Conservation (phyloP, 331 rosid species). For the Quercus phellos region DNA sequence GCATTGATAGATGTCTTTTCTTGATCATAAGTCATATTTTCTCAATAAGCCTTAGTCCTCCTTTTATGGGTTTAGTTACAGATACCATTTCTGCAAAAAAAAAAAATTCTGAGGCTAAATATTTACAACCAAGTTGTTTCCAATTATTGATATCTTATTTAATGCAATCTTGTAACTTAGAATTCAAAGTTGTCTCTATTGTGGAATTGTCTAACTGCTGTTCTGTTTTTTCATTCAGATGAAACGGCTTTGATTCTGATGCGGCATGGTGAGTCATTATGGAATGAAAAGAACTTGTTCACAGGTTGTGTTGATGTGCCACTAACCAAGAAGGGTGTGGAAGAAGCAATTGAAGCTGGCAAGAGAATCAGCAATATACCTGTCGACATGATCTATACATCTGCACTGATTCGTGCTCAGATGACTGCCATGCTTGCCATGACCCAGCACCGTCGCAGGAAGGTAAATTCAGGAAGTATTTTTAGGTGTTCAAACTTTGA, state of each 20-base stretch:
- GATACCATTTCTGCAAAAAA: background rate
- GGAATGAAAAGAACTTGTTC: conserved; percentile 97
- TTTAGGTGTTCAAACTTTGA: conserved; percentile 1
- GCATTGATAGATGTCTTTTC: background rate
- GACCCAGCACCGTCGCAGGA: conserved; percentile 92
- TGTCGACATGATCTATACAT: conserved; percentile 83
- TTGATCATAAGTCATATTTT: background rate
- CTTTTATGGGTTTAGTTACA: background rate
- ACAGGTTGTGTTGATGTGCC: conserved; percentile 99
- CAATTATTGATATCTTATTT: background rate
- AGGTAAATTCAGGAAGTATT: conserved; percentile 45
- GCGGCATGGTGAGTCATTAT: conserved; percentile 90
- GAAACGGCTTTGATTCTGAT: conserved; percentile 93
- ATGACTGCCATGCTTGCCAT: conserved; percentile 99
- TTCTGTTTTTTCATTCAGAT: conserved; percentile 42
- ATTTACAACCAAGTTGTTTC: background rate
- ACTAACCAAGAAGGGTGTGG: conserved; percentile 85
- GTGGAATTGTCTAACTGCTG: conserved; percentile 12
- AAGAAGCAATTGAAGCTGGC: conserved; percentile 99
- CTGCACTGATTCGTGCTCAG: conserved; percentile 95
- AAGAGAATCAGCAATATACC: conserved; percentile 96
- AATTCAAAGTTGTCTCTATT: conserved; percentile 4
- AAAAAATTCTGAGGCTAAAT: background rate
- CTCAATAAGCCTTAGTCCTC: background rate
- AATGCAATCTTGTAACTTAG: background rate